Evolutionary conservation across 2,329 filamentous ascomycete genomes (phyloP), one percentile per base, ranked within the genome.

Genomic region (Didymella glomerata): DNA sequence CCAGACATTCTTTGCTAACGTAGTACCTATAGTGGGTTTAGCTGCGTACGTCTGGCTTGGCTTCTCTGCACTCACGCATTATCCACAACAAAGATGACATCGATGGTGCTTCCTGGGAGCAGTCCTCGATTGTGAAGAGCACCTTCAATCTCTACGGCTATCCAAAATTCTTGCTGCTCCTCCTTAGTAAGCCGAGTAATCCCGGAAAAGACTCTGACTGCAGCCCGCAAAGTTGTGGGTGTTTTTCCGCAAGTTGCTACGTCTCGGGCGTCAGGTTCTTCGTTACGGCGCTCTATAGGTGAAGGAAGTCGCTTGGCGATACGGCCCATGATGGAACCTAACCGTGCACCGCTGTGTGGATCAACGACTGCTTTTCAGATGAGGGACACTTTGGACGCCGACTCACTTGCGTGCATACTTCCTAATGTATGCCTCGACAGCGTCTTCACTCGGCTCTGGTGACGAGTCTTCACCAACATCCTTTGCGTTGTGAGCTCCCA

Each of bases 1-100:
- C 50, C 13, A 74, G 63, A 38, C 68, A 71, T 2, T 69, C 65
- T 13, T 61, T 61, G 20, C 68, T 71, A 18, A 73, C 71, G 38
- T 73, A 73, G 54, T 73, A 74, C 1, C 72, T 75, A 27, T 22
- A 42, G 2, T 16, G 7, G 32, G 30, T 20, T 42, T 13, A 41
- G 66, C 34, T 65, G 57, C 40, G 25, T n/a, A 36, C 8, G 1
- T 24, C 18, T 24, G 16, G 36, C 44, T 16, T 6, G 24, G 5
- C 14, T 34, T 20, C 24, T 9, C 9, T 6, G 16, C 34, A 54
- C 58, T 61, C 63, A 78, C 75, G 74, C 72, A 49, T 78, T 78
- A 57, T 79, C 76, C 32, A 79, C 62, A 20, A 79, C 58, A 22
- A 78, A 67, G 6, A 77, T 60, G 4, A 78, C 57, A 62, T 78